Conservation (phyloP, 805 yeast genomes). For the Candida krabiensis region DNA sequence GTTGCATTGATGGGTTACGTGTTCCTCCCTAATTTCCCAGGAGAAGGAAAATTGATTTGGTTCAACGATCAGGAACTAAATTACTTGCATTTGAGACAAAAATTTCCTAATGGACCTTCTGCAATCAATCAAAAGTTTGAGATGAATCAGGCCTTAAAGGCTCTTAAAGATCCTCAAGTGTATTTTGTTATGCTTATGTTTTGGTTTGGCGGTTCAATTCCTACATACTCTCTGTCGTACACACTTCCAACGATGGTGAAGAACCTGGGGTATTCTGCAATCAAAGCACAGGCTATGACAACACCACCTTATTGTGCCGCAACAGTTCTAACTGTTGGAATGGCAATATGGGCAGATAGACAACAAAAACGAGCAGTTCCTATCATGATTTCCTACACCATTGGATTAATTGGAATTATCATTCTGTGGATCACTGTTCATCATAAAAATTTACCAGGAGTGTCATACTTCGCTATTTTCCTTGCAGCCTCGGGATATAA, state of each 20-base stretch:
- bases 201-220: slow-evolving; percentile 41
- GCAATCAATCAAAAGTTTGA: slow-evolving; percentile 14
- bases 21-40: slow-evolving; percentile 37
- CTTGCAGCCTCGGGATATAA: slow-evolving; percentile 41
- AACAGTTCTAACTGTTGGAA: slow-evolving; percentile 27
- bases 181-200: slow-evolving; percentile 33
- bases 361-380: slow-evolving; percentile 33
- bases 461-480: slow-evolving; percentile 42
- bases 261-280: slow-evolving; percentile 42
- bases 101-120: slow-evolving; percentile 15
- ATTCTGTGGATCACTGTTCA: slow-evolving; percentile 41
- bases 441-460: slow-evolving; percentile 40
- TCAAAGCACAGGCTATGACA: slow-evolving; percentile 43
- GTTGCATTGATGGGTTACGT: no score
- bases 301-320: slow-evolving; percentile 41
- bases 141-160: slow-evolving; percentile 28
- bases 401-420: slow-evolving; percentile 38
- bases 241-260: slow-evolving; percentile 46
- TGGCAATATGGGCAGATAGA: slow-evolving; percentile 33
- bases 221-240: slow-evolving; percentile 39
- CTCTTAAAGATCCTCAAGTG: slow-evolving; percentile 39
- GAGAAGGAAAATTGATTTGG: slow-evolving; percentile 13
- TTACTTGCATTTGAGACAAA: slow-evolving; percentile 13
- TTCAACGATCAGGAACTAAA: slow-evolving; percentile 13
- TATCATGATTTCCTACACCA: slow-evolving; percentile 38